Evolutionary conservation across 495 filamentous ascomycete genomes (phyloP), one percentile per base, ranked within the genome.

Genomic region (Polyplosphaeria fusca): DNA sequence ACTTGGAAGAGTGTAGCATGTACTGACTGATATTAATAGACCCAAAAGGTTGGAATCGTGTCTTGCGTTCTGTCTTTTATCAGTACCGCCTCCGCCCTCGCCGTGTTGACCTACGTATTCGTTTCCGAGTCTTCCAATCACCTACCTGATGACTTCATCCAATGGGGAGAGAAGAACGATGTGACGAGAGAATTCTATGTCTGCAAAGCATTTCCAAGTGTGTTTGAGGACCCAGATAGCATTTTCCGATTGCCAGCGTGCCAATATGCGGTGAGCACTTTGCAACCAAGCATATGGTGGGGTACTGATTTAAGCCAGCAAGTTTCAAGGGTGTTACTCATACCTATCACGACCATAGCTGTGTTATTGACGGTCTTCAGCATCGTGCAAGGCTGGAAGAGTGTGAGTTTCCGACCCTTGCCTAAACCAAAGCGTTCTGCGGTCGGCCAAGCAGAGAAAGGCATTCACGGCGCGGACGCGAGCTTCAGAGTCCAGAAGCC

Each of bases 171-270:
- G 13, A 30, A 12, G 13, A n/a, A n/a, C n/a, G 19, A 4, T 2
- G 52, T 53, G 20, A 60, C 56, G 9, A n/a, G 38, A 4, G 56
- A 60, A 37, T 53, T 28, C 35, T 60, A 52, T 22, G 18, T 53
- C 22, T 60, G 56, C 19, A 47, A 23, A 16, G 49, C 49, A 14
- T 40, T 60, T 28, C 56, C 56, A 13, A 47, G 30, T 24, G 5
- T 32, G n/a, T 39, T 60, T 5, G 7, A 1, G 0, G 25, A 53
- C 22, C n/a, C 47, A 1, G 40, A 58, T 4, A 25, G 19, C 3
- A 12, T 45, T 7, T 60, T 43, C 20, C 48, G 56, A 4, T 60
- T 60, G 14, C 23, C 40, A 2, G 42, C 42, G 5, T 60, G 56
- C 18, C 41, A 41, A 4, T 3, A 19, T 24, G 56, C 56, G 22